Conservation (phyloP, 2,329 filamentous ascomycete genomes). For the Fusarium graminum region DNA sequence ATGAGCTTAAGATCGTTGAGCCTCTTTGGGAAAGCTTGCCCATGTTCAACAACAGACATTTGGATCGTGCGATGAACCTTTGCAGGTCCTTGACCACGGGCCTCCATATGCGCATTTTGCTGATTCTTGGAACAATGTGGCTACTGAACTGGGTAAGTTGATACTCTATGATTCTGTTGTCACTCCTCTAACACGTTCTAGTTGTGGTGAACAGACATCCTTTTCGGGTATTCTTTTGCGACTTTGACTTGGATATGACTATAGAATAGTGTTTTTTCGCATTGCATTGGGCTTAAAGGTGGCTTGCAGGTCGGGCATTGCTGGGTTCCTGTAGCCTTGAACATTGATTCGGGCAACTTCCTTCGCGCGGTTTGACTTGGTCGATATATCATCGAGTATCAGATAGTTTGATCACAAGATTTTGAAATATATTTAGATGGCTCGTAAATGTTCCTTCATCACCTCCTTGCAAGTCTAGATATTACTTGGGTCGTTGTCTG, state of each 20-base stretch:
- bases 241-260: background rate
- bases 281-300: background rate
- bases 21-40: conserved; percentile 28
- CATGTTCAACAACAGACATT: conserved; percentile 17
- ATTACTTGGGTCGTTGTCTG: too few relatives aligned
- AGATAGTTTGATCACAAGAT: background rate
- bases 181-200: conserved; percentile 19
- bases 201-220: conserved; percentile 29
- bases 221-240: background rate
- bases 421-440: too few relatives aligned
- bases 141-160: conserved; percentile 46
- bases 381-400: background rate
- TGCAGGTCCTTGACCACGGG: conserved; percentile 8
- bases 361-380: background rate
- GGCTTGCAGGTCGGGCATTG: background rate
- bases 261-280: background rate
- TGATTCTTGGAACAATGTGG: conserved; percentile 42
- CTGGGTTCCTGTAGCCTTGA: conserved; percentile 1
- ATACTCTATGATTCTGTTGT: accelerated
- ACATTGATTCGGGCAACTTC: background rate
- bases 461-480: too few relatives aligned
- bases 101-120: conserved; percentile 29
- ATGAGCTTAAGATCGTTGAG: conserved; percentile 44
- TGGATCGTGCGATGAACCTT: conserved; percentile 21
- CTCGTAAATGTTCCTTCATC: too few relatives aligned